Base-by-base conservation (phyloP, 768 basidiomycete genomes). In the Saitozyma podzolica region DNA sequence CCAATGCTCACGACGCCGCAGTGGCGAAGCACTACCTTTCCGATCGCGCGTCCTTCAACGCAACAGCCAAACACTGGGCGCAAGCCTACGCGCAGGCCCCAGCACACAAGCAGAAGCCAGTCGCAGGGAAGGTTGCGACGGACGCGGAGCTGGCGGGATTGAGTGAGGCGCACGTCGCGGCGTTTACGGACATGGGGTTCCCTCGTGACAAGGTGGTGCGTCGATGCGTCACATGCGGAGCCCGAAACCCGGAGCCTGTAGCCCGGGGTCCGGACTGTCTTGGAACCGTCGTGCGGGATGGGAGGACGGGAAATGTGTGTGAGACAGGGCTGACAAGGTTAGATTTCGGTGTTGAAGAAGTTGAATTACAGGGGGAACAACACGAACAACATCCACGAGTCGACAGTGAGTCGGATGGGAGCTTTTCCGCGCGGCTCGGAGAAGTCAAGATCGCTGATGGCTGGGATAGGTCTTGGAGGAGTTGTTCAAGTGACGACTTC, bases 1-100 rank as follows among this genome's bases (percentile, higher is more conserved):
- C 49, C 8, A 39, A 57, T 62, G 61, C 57, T 58, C n/a, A 20
- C 40, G 50, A 8, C 8, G 43, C 20, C 40, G 29, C 54, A 82
- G 94, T 98, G 10, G 94, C 94, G 11, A 97, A 96, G 78, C 95
- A 96, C 75, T 98, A 90, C 72, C 89, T 90, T 79, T 91, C 92
- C 11, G 90, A 89, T 78, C 88, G 88, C 77, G 81, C 82, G 29
- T 88, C 89, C 71, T 98, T 98, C 68, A 90, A 94, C 62, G 89
- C 89, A 45, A 98, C 94, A 4, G 94, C 94, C 60, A 84, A 85
- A 47, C 93, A 94, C 78, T 98, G 94, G 94, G 91, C 93, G 0
- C 87, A 90, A 72, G 86, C 89, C 39, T 96, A 96, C 76, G 94
- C 94, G 2, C 89, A 88, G 50, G 90, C 87, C 0, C 86, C 88